Conservation (phyloP, 1,139 yeast genomes). For the Kurtzmaniella quercitrusa region DNA sequence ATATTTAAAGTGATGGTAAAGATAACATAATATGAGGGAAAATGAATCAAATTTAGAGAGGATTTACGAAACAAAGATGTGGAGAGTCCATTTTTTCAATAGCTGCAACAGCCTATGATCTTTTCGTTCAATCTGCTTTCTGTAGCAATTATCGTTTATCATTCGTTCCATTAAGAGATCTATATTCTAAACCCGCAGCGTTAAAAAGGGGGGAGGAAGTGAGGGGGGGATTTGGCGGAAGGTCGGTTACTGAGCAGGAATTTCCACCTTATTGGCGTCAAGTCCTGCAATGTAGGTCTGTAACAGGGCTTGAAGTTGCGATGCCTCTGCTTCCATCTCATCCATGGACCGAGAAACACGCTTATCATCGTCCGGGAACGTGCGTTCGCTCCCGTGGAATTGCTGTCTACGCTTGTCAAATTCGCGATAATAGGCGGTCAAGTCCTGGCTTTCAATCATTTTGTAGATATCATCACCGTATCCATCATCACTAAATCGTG, state of each 20-base stretch:
- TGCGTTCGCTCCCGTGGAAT: constrained; percentile 20
- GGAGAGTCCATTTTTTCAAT: too few species aligned
- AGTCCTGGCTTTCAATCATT: constrained; percentile 47
- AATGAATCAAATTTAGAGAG: too few species aligned
- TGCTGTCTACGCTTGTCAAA: constrained; percentile 25
- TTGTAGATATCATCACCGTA: constrained; percentile 71
- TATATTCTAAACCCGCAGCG: neutral
- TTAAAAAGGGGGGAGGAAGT: too few species aligned
- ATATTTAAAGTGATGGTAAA: too few species aligned
- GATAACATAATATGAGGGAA: too few species aligned
- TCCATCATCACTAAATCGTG: constrained; percentile 63
- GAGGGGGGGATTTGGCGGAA: too few species aligned
- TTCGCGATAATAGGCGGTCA: constrained; percentile 26
- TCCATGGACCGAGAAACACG: constrained; percentile 52
- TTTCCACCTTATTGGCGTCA: neutral
- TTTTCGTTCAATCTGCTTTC: too few species aligned
- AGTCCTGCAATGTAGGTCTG: constrained; percentile 18
- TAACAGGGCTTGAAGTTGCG: constrained; percentile 42
- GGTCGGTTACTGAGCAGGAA: too few species aligned
- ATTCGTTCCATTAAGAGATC: too few species aligned
- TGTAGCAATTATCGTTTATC: too few species aligned
- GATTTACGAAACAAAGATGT: too few species aligned
- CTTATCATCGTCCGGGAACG: constrained; percentile 42
- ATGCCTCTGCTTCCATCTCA: constrained; percentile 66
- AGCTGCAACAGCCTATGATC: too few species aligned